Percentiles rank a stretch among this genome's conserved stretches.
These are phyloP conservation scores for Fusarium nelsonii DNA, from an alignment of 2,329 filamentous ascomycete species.

Conservation along the genomic window DNA sequence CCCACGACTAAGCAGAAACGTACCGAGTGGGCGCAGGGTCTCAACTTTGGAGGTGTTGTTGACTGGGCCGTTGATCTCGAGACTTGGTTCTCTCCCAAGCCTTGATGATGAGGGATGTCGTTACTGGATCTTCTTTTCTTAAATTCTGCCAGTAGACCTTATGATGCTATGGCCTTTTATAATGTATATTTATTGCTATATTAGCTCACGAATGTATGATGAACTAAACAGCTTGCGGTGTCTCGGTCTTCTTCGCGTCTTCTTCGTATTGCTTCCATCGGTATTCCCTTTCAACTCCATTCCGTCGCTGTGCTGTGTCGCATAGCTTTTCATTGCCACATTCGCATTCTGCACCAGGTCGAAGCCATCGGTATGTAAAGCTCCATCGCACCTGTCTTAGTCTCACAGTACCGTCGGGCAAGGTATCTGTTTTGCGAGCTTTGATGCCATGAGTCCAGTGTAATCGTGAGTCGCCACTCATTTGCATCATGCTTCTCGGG, in stretches of 20 bases:
- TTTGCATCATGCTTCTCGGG: conserved; percentile 64
- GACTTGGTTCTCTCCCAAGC: conserved; percentile 42
- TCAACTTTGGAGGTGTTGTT: conserved; percentile 49
- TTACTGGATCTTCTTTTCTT: conserved; percentile 3
- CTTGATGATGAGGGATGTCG: neutral
- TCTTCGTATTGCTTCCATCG: conserved; percentile 58
- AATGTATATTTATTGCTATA: conserved; percentile 10
- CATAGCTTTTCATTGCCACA: conserved; percentile 64
- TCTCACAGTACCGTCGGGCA: conserved; percentile 61
- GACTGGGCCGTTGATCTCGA: conserved; percentile 52
- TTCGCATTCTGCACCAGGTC: conserved; percentile 60
- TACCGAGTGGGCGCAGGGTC: conserved; percentile 28
- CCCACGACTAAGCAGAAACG: conserved; percentile 44
- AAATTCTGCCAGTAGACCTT: conserved; percentile 17
- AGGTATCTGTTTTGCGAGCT: conserved; percentile 63
- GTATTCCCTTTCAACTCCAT: conserved; percentile 63
- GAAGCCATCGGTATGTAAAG: conserved; percentile 67
- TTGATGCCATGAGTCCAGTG: conserved; percentile 69
- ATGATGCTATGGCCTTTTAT: neutral
- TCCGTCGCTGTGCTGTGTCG: conserved; percentile 62
- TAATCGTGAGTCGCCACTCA: conserved; percentile 62
- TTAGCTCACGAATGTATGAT: conserved; percentile 18
- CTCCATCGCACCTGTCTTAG: conserved; percentile 63
- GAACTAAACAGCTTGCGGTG: neutral
- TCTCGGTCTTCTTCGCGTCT: conserved; percentile 35